Evolutionary conservation across 1,284 basidiomycete species (phyloP), one percentile per base, ranked within the genome.

Genomic region (Ustanciosporium gigantosporum): DNA sequence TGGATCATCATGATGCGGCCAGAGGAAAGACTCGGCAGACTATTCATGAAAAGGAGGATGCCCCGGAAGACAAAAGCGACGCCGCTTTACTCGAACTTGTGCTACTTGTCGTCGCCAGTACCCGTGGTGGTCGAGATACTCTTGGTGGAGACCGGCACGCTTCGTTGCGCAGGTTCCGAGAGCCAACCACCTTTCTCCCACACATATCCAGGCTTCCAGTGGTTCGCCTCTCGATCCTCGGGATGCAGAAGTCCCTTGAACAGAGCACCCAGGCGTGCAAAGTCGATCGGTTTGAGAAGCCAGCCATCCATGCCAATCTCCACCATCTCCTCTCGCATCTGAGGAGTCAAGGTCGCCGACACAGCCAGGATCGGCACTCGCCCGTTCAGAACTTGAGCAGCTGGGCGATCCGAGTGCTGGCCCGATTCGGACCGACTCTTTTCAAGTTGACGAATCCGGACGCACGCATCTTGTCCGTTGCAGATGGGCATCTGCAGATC

Each of bases 401-500:
- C 69, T 4, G 70, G 70, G 19, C 68, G 58, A 25, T 66, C 61
- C 2, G 52, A 50, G 19, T 60, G 39, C 44, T 60, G 27, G 25
- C 55, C 46, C 8, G 17, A 21, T 14, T 38, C 25, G 13, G 31
- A 41, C 41, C 61, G 53, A 24, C 51, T 42, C 21, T 39, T 29
- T 29, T 73, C 70, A 11, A 65, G 37, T 34, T 46, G 41, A n/a
- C 70, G 61, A 35, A 90, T 90, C 36, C 83, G 82, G 50, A 83
- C 80, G 0, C 88, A 87, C 0, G 88, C 84, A 48, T 87, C 84
- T 59, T 86, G 86, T 2, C 89, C 89, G 68, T 90, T 85, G 50
- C 90, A 82, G 47, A 91, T 86, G 0, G 89, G 89, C 89, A 90
- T 91, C 73, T 89, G 88, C 25, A 91, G 85, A 76, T 91, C 89